Evolutionary conservation across 2,329 filamentous ascomycete species (phyloP).

Genomic region (Epichloe sp.): DNA sequence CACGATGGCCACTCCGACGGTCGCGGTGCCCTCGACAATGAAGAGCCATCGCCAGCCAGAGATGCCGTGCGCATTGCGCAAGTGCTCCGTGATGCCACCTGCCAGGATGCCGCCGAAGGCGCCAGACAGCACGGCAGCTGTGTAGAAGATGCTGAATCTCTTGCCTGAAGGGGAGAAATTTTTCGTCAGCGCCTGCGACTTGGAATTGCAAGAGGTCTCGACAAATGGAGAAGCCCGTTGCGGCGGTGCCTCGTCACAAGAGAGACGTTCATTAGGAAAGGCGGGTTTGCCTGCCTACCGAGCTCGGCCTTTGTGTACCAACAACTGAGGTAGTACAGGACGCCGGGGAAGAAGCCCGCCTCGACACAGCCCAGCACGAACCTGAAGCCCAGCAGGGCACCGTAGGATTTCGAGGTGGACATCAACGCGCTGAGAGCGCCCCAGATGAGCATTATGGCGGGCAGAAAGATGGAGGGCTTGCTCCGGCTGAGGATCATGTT

Average conservation of each 20-base stretch:
- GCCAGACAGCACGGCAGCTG: conserved; percentile 44
- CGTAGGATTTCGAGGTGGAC: not conserved
- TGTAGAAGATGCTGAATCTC: conserved; percentile 44
- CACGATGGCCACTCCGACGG: conserved; percentile 35
- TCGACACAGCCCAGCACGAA: conserved; percentile 6
- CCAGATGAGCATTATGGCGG: conserved; percentile 3
- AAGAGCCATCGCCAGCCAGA: conserved; percentile 57
- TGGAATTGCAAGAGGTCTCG: not conserved
- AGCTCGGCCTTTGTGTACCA: conserved; percentile 7
- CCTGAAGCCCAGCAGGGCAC: conserved; percentile 3
- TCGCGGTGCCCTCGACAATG: conserved; percentile 51
- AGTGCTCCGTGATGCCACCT: too few relatives aligned
- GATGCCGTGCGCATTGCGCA: too few relatives aligned
- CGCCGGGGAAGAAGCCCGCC: conserved; percentile 6
- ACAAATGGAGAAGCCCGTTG: not conserved
- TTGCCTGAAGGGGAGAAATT: conserved; percentile 16
- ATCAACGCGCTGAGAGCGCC: not conserved
- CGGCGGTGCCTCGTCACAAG: too few relatives aligned
- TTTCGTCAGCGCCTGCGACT: too few relatives aligned
- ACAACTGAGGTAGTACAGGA: conserved; percentile 3
- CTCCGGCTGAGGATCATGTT: conserved; percentile 43
- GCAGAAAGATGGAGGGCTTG: conserved; percentile 4
- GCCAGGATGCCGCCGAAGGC: conserved; percentile 46
- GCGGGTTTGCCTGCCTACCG: not conserved
- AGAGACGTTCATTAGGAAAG: too few relatives aligned